phyloP scores from a whole-genome alignment of 2,329 filamentous ascomycete species.

The Fusarium mangiferae region DNA sequence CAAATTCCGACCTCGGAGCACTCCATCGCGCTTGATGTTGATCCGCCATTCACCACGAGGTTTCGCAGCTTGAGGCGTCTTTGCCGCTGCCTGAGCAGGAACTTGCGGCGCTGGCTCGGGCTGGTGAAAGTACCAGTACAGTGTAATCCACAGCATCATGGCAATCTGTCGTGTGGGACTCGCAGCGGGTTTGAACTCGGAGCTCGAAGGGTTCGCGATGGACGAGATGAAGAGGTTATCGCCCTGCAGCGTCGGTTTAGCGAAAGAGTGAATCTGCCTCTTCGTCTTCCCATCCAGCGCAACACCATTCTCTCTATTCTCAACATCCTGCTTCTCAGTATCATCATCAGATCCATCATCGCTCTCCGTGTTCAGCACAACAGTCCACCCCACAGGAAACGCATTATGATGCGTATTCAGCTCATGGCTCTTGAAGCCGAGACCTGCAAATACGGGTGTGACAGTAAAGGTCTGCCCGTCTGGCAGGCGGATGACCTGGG shows the following conservation, averaged over 20 bases:
- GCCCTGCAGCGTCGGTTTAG: constrained; percentile 76
- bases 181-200: constrained; percentile 80
- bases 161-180: constrained; percentile 91
- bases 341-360: constrained; percentile 33
- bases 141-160: constrained; percentile 94
- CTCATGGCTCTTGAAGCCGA: constrained; percentile 88
- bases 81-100: constrained; percentile 68
- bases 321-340: constrained; percentile 32
- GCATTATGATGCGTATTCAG: constrained; percentile 73
- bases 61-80: constrained; percentile 74
- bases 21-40: constrained; percentile 85
- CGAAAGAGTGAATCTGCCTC: constrained; percentile 60
- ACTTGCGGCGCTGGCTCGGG: constrained; percentile 74
- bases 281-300: constrained; percentile 29
- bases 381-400: constrained; percentile 89
- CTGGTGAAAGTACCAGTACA: constrained; percentile 99
- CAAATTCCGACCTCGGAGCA: constrained; percentile 83
- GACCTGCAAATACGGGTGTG: constrained; percentile 87
- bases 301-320: constrained; percentile 34
- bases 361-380: constrained; percentile 78
- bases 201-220: constrained; percentile 83
- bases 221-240: constrained; percentile 93
- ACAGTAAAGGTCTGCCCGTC: constrained; percentile 88
- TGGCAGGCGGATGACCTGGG: constrained; percentile 74
- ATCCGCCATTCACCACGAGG: constrained; percentile 90